Percentiles rank a stretch among this genome's conserved stretches.
Evolutionary conservation across 208 protist genomes (phyloP).

Genomic region (Porcisia hertigi): DNA sequence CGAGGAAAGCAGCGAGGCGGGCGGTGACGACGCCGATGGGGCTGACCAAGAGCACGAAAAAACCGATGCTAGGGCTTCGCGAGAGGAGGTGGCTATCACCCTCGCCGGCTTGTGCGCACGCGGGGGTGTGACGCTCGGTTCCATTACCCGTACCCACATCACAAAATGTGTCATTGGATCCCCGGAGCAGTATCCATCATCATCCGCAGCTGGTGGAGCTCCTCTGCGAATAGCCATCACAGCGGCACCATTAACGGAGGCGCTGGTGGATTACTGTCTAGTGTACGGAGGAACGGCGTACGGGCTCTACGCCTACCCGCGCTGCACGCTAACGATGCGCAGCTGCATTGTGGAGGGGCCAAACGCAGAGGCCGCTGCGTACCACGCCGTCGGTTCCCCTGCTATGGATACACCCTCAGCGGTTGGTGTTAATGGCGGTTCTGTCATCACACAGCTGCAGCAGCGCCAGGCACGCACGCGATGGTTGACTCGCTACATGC

Average conservation of each 20-base stretch:
- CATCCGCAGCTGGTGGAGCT: not conserved
- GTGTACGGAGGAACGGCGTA: constrained; percentile 66
- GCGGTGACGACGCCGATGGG: constrained; percentile 29
- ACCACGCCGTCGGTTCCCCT: not conserved
- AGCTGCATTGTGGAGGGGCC: constrained; percentile 62
- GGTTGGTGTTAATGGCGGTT: not conserved
- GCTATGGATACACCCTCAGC: not conserved
- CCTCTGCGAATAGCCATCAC: constrained; percentile 44
- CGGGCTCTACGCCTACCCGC: constrained; percentile 77
- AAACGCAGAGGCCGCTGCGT: constrained; percentile 19
- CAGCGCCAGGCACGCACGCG: constrained; percentile 27
- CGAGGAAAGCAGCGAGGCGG: constrained; percentile 11
- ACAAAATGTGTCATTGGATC: constrained; percentile 72
- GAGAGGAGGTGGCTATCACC: constrained; percentile 34
- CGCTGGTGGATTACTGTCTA: constrained; percentile 51
- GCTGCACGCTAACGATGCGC: constrained; percentile 39
- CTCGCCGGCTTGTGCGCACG: constrained; percentile 69
- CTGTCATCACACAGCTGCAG: constrained; percentile 31
- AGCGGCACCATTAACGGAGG: constrained; percentile 59
- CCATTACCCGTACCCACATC: constrained; percentile 60
- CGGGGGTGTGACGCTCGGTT: constrained; percentile 48
- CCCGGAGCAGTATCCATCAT: constrained; percentile 14
- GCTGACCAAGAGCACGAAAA: constrained; percentile 32
- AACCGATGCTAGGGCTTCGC: constrained; percentile 14
- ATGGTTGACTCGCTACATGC: constrained; percentile 19